Evolutionary conservation across 768 basidiomycete species (phyloP).

Genomic region (Psilocybe cyanescens): DNA sequence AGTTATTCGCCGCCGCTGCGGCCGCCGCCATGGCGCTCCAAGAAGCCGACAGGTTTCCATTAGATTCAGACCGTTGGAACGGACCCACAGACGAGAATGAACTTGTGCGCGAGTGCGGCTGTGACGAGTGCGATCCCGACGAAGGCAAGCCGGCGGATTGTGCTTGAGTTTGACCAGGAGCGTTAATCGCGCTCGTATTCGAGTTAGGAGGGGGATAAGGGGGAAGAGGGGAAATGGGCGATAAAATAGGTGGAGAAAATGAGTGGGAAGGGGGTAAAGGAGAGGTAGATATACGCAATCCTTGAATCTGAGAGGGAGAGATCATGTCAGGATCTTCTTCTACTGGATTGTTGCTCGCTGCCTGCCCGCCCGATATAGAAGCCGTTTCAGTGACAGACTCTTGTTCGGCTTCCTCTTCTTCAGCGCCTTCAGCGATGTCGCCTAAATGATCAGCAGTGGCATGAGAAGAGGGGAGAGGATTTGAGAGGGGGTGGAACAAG

Average conservation of each 20-base stretch:
- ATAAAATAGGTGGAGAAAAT: constrained; percentile 17
- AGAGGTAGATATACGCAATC: constrained; percentile 57
- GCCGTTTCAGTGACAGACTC: constrained; percentile 17
- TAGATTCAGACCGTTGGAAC: constrained; percentile 40
- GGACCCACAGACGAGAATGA: constrained; percentile 33
- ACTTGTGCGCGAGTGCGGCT: constrained; percentile 21
- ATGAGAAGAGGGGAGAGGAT: constrained; percentile 25
- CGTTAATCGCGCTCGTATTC: neutral
- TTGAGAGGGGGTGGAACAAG: constrained; percentile 11
- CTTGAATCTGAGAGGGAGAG: constrained; percentile 52
- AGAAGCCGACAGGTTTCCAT: constrained; percentile 24
- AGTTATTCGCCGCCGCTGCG: constrained; percentile 24
- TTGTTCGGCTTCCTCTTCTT: constrained; percentile 33
- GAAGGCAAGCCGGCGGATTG: constrained; percentile 1
- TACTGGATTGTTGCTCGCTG: constrained; percentile 1
- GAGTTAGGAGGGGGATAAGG: constrained; percentile 7
- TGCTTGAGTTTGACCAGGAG: constrained; percentile 11
- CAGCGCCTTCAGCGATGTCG: constrained; percentile 66
- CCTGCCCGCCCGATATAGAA: constrained; percentile 3
- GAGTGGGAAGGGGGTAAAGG: constrained; percentile 31
- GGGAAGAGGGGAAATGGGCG: constrained; percentile 14
- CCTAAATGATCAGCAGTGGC: constrained; percentile 33
- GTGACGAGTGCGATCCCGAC: constrained; percentile 12
- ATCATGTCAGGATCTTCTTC: constrained; percentile 29
- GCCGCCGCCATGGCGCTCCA: constrained; percentile 24